A percentile compares a stretch with the other conserved stretches of the same genome.
Evolutionary conservation across 2,329 filamentous ascomycete genomes (phyloP).

Genomic region (Fusarium sacchari): DNA sequence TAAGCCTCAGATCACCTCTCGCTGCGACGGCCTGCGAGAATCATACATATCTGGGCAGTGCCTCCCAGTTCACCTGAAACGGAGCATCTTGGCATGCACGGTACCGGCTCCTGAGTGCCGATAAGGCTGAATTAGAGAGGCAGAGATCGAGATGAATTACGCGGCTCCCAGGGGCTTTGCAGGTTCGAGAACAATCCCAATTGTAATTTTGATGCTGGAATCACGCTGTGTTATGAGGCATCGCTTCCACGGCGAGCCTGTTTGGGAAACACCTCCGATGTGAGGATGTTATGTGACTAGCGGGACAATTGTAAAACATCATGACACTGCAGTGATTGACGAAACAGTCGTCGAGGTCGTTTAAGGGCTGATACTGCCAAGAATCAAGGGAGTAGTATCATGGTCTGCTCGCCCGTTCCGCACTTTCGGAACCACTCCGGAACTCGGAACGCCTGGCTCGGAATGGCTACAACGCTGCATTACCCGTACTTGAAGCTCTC

Average conservation of each 20-base stretch:
- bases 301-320: not conserved
- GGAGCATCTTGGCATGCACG: not conserved
- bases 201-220: not conserved
- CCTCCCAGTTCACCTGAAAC: not conserved
- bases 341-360: not conserved
- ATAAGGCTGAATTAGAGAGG: not conserved
- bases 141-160: not conserved
- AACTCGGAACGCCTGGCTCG: not conserved
- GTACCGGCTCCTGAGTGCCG: not conserved
- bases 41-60: not conserved
- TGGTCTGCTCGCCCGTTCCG: not conserved
- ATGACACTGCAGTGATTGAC: not conserved
- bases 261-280: not conserved
- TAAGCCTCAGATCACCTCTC: not conserved
- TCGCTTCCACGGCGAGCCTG: not conserved
- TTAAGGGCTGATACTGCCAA: not conserved
- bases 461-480: not conserved
- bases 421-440: not conserved
- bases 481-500: accelerated
- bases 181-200: not conserved
- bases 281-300: not conserved
- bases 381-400: not conserved
- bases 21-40: not conserved
- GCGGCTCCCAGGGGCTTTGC: not conserved
- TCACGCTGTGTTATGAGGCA: not conserved